Conservation (phyloP, 345 rosid genomes). For the Mercurialis annua region DNA sequence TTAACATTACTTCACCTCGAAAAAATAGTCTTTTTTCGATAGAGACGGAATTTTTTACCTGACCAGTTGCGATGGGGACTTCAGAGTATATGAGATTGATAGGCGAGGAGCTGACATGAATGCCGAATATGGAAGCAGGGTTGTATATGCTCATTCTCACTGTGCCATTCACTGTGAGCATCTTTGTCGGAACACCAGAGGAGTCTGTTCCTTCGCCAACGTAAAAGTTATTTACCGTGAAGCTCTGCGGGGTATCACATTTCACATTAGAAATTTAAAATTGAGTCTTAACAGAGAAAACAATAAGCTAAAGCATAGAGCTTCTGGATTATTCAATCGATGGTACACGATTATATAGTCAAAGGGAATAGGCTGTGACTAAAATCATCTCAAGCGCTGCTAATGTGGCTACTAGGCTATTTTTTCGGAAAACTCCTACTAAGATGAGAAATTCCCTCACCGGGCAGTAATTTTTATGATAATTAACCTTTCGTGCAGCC, state of each 20-base stretch:
- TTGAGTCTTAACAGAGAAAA: neutral
- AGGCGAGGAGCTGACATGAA: conserved; percentile 65
- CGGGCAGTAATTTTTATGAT: too few species aligned
- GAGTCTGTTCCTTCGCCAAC: conserved; percentile 68
- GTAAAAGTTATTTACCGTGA: conserved; percentile 50
- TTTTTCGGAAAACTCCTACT: neutral
- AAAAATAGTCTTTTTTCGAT: too few species aligned
- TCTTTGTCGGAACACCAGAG: conserved; percentile 68
- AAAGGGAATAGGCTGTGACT: neutral
- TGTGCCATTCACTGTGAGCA: conserved; percentile 65
- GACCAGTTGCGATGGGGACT: conserved; percentile 59
- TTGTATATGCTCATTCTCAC: conserved; percentile 60
- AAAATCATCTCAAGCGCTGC: neutral
- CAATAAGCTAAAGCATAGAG: neutral
- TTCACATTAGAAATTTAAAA: conserved; percentile 12
- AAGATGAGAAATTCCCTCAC: neutral
- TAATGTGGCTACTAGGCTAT: conserved; percentile 1
- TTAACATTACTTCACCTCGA: too few species aligned
- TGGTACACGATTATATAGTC: neutral
- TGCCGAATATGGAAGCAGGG: conserved; percentile 72
- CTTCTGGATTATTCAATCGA: too few species aligned
- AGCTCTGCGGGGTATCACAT: conserved; percentile 48
- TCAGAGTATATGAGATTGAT: conserved; percentile 54
- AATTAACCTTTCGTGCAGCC: too few species aligned
- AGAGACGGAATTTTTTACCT: conserved; percentile 33